Evolutionary conservation across 2,329 filamentous ascomycete species (phyloP).

Genomic region (Fusarium sp.): DNA sequence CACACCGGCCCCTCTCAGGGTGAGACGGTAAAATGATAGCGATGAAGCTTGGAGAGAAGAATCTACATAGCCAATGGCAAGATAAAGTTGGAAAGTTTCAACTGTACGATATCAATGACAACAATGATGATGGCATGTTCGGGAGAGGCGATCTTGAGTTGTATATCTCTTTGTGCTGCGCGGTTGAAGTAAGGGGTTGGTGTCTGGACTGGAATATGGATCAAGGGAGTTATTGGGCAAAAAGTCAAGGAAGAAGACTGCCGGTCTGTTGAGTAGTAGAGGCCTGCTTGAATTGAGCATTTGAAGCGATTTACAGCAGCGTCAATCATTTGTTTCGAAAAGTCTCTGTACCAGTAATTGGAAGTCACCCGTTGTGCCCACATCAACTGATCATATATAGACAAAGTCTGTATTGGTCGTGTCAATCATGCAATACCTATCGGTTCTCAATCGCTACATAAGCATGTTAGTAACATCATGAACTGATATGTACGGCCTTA

Average conservation of each 20-base stretch:
- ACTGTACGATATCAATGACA: slow-evolving; percentile 40
- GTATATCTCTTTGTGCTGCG: slow-evolving; percentile 26
- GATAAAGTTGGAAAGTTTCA: slow-evolving; percentile 23
- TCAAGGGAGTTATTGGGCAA: slow-evolving; percentile 37
- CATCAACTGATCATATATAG: not conserved
- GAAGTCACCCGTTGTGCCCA: not conserved
- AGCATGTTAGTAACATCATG: slow-evolving; percentile 21
- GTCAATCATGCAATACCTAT: not conserved
- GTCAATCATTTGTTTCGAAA: slow-evolving; percentile 3
- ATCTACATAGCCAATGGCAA: slow-evolving; percentile 27
- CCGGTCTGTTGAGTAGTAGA: slow-evolving; percentile 9
- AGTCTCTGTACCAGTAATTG: not conserved
- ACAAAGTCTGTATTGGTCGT: not conserved
- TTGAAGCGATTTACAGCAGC: slow-evolving; percentile 1
- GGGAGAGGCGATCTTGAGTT: slow-evolving; percentile 23
- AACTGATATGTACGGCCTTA: slow-evolving; percentile 24
- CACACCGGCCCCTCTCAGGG: slow-evolving; percentile 52
- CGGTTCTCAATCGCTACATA: not conserved
- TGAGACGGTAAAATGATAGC: slow-evolving; percentile 45
- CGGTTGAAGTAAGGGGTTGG: slow-evolving; percentile 12
- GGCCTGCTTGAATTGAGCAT: slow-evolving; percentile 8
- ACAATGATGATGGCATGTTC: slow-evolving; percentile 29
- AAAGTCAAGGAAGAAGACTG: slow-evolving; percentile 13
- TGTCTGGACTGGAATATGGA: slow-evolving; percentile 20
- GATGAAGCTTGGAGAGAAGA: slow-evolving; percentile 5